Evolutionary conservation across 2,329 filamentous ascomycete species (phyloP), one percentile per base, ranked within the genome.

Genomic region (Beauveria medogensis): DNA sequence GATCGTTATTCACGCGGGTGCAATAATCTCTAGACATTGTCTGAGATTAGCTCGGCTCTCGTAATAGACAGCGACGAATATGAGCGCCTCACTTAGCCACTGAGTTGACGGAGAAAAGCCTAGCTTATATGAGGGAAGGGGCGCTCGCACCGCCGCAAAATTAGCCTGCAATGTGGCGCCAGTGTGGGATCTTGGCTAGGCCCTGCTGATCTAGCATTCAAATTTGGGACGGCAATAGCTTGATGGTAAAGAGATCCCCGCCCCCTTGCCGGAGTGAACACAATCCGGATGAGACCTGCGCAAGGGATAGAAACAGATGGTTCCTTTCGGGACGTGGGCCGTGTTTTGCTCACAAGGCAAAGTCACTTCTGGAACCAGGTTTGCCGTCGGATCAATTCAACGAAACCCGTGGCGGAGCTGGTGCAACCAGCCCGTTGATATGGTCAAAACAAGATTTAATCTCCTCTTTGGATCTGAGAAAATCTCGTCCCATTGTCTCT

Each of bases 241-340:
- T 12, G 37, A 43, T 28, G 46, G 30, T 14, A n/a, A 12, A 26
- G 43, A 41, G 28, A 22, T n/a, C n/a, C 10, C 44, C 55, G 43
- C 46, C 55, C 46, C 51, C 51, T 51, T 51, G 5, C 30, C 51
- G 24, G 55, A 44, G 34, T 44, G 55, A 41, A 26, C 24, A 20
- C 24, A 46, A 14, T 26, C 20, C 16, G 26, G 56, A 59, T 53
- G 48, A 59, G 48, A 59, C 57, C 48, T 51, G 40, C 47, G 37
- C 48, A 59, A 59, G 57, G 57, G 57, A 59, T 59, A 26, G 47
- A 53, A 44, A 52, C 20, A 50, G 44, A 40, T 24, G n/a, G 43
- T 57, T 46, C 56, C n/a, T 44, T n/a, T 50, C 41, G 44, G 55
- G 46, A 50, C 43, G 55, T 58, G 55, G 30, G 20, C 34, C 47